Evolutionary conservation across 345 rosid genomes (phyloP), one percentile per base, ranked within the genome.

Genomic region (Laguncularia racemosa): DNA sequence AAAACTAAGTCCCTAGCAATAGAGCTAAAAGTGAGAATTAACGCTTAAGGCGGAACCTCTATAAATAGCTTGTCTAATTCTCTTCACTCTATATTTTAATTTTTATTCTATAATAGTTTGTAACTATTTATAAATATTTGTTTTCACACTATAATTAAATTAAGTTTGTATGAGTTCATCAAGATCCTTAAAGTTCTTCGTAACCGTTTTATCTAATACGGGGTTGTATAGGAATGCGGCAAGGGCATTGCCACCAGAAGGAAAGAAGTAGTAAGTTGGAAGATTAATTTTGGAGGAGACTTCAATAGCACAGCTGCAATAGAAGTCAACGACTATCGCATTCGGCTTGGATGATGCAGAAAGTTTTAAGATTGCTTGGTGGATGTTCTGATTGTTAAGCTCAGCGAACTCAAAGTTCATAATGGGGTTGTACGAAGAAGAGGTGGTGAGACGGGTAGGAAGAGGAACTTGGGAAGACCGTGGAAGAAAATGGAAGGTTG

Each of bases 251-350:
- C 45, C 55, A 12, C 71, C 55, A 3, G 67, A 28, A 57, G 77
- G 28, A 33, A 40, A 23, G 60, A 51, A 72, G 21, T 16, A 14
- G 55, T 69, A 73, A 15, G 18, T 9, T 2, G 72, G 81, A 58
- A 76, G 63, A 33, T 16, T 14, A 0, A 76, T 58, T 6, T 56
- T 50, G 2, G 58, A 2, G 11, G 75, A 52, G 1, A 73, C 62
- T 17, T 65, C 23, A 0, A 55, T n/a, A 6, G 55, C 67, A 12
- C 44, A n/a, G 4, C 40, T 19, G 56, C 74, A 72, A 20, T 69
- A 73, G 56, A 66, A 17, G 62, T 72, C 77, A 9, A 64, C 19
- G 16, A 72, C 23, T 5, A 76, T 16, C 59, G 73, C 72, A 16
- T 13, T 58, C 50, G 68, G 33, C 26, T 26, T 44, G 51, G 20